Conservation (phyloP, 176 grass and related monocot genomes). For the Cenchrus fungigraminus region DNA sequence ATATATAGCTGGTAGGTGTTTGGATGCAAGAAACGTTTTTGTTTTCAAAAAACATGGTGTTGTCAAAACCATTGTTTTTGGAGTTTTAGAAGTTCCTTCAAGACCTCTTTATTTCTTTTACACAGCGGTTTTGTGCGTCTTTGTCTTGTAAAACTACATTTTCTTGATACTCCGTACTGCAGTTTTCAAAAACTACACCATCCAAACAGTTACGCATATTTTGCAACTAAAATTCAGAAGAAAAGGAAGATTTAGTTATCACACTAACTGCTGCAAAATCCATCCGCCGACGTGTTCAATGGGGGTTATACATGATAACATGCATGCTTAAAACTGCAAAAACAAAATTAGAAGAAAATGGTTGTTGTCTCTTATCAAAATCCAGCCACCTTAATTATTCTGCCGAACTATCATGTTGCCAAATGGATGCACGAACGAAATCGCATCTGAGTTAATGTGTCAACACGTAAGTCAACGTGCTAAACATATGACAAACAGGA, state of each 20-base stretch:
- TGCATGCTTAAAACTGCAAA: not conserved
- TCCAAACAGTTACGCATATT: too few species aligned
- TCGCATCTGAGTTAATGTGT: slow-evolving; percentile 16
- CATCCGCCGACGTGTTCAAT: not conserved
- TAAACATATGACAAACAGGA: not conserved
- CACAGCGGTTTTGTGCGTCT: too few species aligned
- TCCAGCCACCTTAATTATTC: not conserved
- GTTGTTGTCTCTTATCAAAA: not conserved
- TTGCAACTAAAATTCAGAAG: not conserved
- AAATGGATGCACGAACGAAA: not conserved
- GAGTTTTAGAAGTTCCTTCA: too few species aligned
- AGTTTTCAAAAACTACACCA: too few species aligned
- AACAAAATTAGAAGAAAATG: not conserved
- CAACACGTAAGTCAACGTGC: not conserved
- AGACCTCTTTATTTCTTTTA: too few species aligned
- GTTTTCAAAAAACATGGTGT: too few species aligned
- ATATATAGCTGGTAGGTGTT: too few species aligned
- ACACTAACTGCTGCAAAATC: too few species aligned
- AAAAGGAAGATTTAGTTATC: not conserved
- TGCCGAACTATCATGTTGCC: not conserved
- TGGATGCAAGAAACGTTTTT: too few species aligned
- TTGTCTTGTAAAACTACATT: too few species aligned
- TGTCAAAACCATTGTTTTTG: too few species aligned
- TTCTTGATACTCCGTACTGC: too few species aligned
- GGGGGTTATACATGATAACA: not conserved